Conservation (phyloP, 495 filamentous ascomycete species). For the Penicillium maclennaniae region DNA sequence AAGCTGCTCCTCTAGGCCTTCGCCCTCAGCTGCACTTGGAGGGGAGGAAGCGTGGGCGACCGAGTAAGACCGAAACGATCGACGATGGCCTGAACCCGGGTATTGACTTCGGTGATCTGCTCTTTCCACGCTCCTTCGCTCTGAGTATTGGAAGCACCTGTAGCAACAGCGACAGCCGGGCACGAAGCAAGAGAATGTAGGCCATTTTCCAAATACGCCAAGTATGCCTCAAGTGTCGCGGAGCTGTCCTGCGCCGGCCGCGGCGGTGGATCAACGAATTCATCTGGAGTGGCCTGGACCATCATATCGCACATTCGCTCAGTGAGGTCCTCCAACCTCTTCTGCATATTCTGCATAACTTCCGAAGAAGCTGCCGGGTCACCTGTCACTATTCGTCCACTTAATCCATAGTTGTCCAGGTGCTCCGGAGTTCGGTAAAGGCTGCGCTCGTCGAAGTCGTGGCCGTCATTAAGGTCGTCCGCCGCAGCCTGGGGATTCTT, state of each 20-base stretch:
- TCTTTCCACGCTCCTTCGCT: constrained; percentile 35
- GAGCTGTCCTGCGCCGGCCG: constrained; percentile 21
- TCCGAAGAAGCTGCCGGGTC: constrained; percentile 20
- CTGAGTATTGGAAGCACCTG: constrained; percentile 11
- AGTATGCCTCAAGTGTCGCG: constrained; percentile 39
- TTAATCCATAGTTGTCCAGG: constrained; percentile 50
- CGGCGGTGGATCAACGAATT: constrained; percentile 32
- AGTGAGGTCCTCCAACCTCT: constrained; percentile 69
- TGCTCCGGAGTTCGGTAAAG: constrained; percentile 71
- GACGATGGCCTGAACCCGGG: constrained; percentile 49
- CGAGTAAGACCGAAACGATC: constrained; percentile 43
- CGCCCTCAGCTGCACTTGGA: constrained; percentile 41
- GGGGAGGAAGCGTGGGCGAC: constrained; percentile 45
- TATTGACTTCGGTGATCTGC: constrained; percentile 48
- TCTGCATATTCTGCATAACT: constrained; percentile 57
- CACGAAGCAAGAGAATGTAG: constrained; percentile 33
- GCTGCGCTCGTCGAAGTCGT: constrained; percentile 75
- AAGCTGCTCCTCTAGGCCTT: constrained; percentile 49
- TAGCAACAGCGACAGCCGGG: neutral
- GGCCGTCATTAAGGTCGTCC: constrained; percentile 61
- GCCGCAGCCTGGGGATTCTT: constrained; percentile 55
- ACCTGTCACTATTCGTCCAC: constrained; percentile 18
- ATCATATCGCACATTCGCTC: constrained; percentile 63
- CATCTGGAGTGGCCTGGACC: constrained; percentile 52
- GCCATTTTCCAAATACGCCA: constrained; percentile 50